phyloP scores from a whole-genome alignment of 768 basidiomycete species.

The Jaapia argillacea region DNA sequence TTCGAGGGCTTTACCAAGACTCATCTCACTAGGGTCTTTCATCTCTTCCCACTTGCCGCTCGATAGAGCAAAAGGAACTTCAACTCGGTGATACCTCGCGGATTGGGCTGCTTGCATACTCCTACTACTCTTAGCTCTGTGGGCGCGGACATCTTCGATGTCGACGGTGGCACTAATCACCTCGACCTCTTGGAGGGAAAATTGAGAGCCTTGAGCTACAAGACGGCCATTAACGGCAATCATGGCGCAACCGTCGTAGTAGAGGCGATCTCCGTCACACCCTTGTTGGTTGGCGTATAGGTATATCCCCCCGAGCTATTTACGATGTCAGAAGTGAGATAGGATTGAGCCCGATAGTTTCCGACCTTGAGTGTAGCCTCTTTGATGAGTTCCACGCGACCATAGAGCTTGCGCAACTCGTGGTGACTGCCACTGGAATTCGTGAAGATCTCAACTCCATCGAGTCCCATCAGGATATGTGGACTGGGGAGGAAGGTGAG shows the following conservation, averaged over 20 bases:
- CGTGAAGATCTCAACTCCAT: slow-evolving; percentile 98
- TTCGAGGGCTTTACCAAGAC: slow-evolving; percentile 22
- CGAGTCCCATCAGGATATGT: slow-evolving; percentile 95
- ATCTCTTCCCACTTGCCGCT: slow-evolving; percentile 53
- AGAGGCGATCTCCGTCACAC: slow-evolving; percentile 94
- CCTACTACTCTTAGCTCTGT: slow-evolving; percentile 74
- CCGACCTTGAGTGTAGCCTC: slow-evolving; percentile 90
- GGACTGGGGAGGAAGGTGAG: slow-evolving; percentile 42
- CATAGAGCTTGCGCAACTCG: slow-evolving; percentile 91
- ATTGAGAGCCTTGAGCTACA: slow-evolving; percentile 93
- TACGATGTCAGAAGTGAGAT: not conserved
- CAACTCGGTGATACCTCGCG: slow-evolving; percentile 71
- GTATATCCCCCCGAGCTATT: slow-evolving; percentile 89
- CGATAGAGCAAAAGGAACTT: slow-evolving; percentile 72
- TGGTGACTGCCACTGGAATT: slow-evolving; percentile 99
- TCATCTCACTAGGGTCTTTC: slow-evolving; percentile 14
- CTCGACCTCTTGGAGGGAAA: slow-evolving; percentile 92
- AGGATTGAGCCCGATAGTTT: not conserved
- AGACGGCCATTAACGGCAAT: slow-evolving; percentile 92
- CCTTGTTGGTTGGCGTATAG: slow-evolving; percentile 99
- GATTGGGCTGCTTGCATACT: slow-evolving; percentile 82
- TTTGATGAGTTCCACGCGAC: slow-evolving; percentile 88
- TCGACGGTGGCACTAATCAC: slow-evolving; percentile 94
- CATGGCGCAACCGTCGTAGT: slow-evolving; percentile 96
- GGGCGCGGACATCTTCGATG: slow-evolving; percentile 91